These are phyloP conservation scores for Mycena vulgaris DNA, from an alignment of 768 basidiomycete genomes.

Conservation along the genomic window DNA sequence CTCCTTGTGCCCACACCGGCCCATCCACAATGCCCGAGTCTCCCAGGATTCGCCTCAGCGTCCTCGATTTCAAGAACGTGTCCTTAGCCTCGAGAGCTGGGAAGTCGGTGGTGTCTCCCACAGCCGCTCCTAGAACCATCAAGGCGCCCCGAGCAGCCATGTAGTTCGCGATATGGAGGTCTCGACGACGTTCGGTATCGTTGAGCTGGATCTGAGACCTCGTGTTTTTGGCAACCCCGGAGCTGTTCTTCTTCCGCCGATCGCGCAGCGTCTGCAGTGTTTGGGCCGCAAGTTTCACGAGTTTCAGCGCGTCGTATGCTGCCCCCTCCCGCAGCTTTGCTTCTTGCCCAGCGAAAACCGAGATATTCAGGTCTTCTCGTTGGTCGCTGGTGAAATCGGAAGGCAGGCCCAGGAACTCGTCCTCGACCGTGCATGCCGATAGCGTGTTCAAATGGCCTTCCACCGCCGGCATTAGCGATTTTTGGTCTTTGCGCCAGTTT, in stretches of 20 bases:
- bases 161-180: conserved; percentile 7
- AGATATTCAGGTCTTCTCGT: background rate
- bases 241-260: conserved; percentile 1
- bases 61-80: conserved; percentile 4
- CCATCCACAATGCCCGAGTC: conserved; percentile 11
- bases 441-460: too few species aligned
- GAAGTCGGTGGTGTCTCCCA: conserved; percentile 5
- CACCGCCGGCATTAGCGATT: background rate
- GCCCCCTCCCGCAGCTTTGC: conserved; percentile 8
- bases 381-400: background rate
- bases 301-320: background rate
- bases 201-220: background rate
- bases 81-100: too few species aligned
- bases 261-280: background rate
- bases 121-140: background rate
- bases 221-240: conserved; percentile 1
- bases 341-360: background rate
- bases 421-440: background rate
- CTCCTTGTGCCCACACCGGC: background rate
- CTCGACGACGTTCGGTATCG: background rate
- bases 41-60: background rate
- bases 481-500: background rate
- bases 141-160: conserved; percentile 11
- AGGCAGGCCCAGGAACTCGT: conserved; percentile 13
- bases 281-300: background rate